Evolutionary conservation across 2,329 filamentous ascomycete genomes (phyloP).

Genomic region (Xylaria sp.): DNA sequence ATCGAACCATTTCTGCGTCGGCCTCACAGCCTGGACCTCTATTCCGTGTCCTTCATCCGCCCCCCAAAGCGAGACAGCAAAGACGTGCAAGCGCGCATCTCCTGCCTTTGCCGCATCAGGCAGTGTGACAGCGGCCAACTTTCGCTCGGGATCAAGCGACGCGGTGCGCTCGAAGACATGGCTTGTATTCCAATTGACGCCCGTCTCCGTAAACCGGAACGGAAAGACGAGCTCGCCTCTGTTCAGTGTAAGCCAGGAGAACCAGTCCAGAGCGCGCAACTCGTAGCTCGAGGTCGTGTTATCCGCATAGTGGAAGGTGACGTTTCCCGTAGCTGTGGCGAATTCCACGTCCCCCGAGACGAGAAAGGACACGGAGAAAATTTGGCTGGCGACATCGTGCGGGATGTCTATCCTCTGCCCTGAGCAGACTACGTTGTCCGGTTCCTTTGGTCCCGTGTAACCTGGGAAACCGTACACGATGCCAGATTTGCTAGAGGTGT

Average conservation of each 20-base stretch:
- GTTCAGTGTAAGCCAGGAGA: constrained; percentile 57
- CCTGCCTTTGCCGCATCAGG: constrained; percentile 52
- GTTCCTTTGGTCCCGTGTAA: constrained; percentile 49
- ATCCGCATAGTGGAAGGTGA: constrained; percentile 57
- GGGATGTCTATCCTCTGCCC: constrained; percentile 54
- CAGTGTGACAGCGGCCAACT: constrained; percentile 53
- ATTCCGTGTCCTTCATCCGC: constrained; percentile 24
- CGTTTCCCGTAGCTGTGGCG: constrained; percentile 53
- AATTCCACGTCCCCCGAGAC: constrained; percentile 54
- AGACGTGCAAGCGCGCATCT: constrained; percentile 55
- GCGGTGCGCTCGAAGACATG: constrained; percentile 58
- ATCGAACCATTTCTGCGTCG: constrained; percentile 56
- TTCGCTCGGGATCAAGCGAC: constrained; percentile 52
- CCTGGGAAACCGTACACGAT: constrained; percentile 56
- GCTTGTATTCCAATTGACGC: constrained; percentile 51
- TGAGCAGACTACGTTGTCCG: constrained; percentile 57
- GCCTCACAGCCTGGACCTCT: constrained; percentile 53
- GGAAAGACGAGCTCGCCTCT: constrained; percentile 59
- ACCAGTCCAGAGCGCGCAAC: constrained; percentile 57
- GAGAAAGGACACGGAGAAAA: constrained; percentile 56
- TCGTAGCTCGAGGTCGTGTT: constrained; percentile 53
- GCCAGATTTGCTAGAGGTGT: constrained; percentile 54
- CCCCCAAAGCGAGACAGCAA: constrained; percentile 53
- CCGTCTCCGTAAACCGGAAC: constrained; percentile 52
- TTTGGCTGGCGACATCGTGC: constrained; percentile 20